Percentiles rank a stretch among this genome's conserved stretches.
phyloP scores from a whole-genome alignment of 495 filamentous ascomycete genomes.

The Penicillium cataractarum region DNA sequence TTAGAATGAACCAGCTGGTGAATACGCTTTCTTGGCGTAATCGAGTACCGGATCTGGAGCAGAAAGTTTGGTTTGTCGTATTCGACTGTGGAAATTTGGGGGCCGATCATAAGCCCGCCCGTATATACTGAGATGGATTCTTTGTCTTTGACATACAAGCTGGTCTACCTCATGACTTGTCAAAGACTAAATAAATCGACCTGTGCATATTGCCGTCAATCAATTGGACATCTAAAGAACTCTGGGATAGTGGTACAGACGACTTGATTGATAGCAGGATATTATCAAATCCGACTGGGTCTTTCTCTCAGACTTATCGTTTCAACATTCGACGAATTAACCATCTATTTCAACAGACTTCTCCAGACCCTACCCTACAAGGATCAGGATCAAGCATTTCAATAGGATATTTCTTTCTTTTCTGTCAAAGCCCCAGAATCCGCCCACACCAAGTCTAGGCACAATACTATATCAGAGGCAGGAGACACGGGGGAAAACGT shows the following conservation, averaged over 20 bases:
- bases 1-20: background rate
- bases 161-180: too few species aligned
- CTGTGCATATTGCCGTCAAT: too few species aligned
- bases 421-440: constrained; percentile 28
- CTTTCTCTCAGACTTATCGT: background rate
- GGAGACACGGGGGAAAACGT: constrained; percentile 21
- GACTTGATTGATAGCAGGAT: too few species aligned
- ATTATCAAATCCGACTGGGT: background rate
- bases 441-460: constrained; percentile 36
- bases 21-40: background rate
- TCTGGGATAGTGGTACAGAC: too few species aligned
- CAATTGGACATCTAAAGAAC: too few species aligned
- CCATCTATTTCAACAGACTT: background rate
- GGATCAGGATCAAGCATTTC: background rate
- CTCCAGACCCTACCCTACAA: background rate
- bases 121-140: background rate
- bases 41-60: background rate
- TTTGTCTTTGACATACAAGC: too few species aligned
- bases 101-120: background rate
- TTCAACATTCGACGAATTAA: background rate
- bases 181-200: too few species aligned
- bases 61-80: background rate
- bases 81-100: background rate
- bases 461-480: constrained; percentile 28
- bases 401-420: constrained; percentile 30